Evolutionary conservation across 1,284 basidiomycete species (phyloP).

Genomic region (Lignosus rhinocerotis): DNA sequence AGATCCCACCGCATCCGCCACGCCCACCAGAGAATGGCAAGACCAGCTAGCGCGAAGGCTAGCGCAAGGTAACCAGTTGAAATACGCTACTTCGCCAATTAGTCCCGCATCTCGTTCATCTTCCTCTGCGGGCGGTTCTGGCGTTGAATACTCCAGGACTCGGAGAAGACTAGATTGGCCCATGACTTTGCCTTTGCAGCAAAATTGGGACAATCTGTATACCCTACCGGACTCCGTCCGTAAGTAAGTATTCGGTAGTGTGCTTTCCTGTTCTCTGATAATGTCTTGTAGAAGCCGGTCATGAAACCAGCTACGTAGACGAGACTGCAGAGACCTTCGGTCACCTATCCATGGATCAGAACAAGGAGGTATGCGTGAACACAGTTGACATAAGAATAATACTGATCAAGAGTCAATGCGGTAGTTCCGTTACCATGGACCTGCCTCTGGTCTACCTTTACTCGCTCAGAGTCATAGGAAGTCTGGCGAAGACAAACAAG

Average conservation of each 20-base stretch:
- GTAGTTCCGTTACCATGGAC: conserved; percentile 76
- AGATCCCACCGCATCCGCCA: conserved; percentile 62
- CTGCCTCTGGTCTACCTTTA: conserved; percentile 75
- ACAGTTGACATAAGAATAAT: not conserved
- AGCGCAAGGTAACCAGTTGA: conserved; percentile 26
- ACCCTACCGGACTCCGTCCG: conserved; percentile 16
- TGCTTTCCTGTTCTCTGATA: not conserved
- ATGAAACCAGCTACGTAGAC: conserved; percentile 39
- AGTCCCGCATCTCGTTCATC: conserved; percentile 21
- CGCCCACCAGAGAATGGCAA: conserved; percentile 77
- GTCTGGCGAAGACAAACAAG: conserved; percentile 54
- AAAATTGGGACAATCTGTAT: conserved; percentile 29
- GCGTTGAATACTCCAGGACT: conserved; percentile 16
- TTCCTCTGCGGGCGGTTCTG: conserved; percentile 9
- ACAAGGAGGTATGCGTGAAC: conserved; percentile 58
- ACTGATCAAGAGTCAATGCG: not conserved
- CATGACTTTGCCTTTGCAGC: conserved; percentile 2
- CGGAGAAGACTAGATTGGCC: conserved; percentile 30
- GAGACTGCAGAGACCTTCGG: conserved; percentile 67
- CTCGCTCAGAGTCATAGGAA: conserved; percentile 64
- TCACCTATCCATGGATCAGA: conserved; percentile 80
- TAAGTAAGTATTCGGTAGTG: not conserved
- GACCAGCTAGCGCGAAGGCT: conserved; percentile 63
- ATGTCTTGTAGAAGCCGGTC: not conserved
- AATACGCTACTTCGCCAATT: conserved; percentile 10